Evolutionary conservation across 441 rosid genomes (phyloP).

Genomic region (Erodium moschatum): DNA sequence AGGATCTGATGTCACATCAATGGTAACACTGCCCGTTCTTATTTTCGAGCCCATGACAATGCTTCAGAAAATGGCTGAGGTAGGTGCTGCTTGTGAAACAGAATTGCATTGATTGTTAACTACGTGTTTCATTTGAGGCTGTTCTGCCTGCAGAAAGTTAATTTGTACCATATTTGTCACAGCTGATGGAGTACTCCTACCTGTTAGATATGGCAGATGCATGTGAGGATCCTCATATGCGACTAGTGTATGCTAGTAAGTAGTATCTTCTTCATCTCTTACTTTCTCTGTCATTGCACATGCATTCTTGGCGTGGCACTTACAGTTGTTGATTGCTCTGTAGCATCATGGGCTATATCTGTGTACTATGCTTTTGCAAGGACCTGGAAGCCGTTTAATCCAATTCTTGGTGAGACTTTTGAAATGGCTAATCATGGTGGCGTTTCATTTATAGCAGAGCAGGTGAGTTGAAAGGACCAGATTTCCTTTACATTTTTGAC

Average conservation of each 20-base stretch:
- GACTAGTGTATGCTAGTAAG: slow-evolving; percentile 85
- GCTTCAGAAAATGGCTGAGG: slow-evolving; percentile 99
- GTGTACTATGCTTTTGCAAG: slow-evolving; percentile 75
- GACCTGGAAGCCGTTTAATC: slow-evolving; percentile 96
- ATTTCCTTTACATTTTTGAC: not conserved
- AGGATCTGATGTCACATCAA: slow-evolving; percentile 87
- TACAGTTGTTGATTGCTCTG: slow-evolving; percentile 22
- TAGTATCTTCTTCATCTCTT: slow-evolving; percentile 7
- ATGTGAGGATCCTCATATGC: slow-evolving; percentile 88
- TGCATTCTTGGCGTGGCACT: slow-evolving; percentile 14
- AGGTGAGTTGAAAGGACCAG: slow-evolving; percentile 36
- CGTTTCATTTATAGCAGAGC: slow-evolving; percentile 68
- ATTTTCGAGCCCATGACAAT: slow-evolving; percentile 90
- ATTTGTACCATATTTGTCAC: slow-evolving; percentile 24
- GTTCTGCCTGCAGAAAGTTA: slow-evolving; percentile 12
- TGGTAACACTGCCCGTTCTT: slow-evolving; percentile 98
- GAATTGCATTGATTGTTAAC: not conserved
- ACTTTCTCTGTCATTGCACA: slow-evolving; percentile 8
- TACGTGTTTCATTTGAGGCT: slow-evolving; percentile 1
- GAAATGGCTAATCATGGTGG: slow-evolving; percentile 76
- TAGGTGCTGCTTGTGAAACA: slow-evolving; percentile 23
- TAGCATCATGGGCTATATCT: slow-evolving; percentile 87
- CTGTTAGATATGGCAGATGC: slow-evolving; percentile 80
- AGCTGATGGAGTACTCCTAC: slow-evolving; percentile 96
- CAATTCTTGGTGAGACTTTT: slow-evolving; percentile 95